Conservation (phyloP, 1,284 basidiomycete species). For the Papiliotrema nemorosa region DNA sequence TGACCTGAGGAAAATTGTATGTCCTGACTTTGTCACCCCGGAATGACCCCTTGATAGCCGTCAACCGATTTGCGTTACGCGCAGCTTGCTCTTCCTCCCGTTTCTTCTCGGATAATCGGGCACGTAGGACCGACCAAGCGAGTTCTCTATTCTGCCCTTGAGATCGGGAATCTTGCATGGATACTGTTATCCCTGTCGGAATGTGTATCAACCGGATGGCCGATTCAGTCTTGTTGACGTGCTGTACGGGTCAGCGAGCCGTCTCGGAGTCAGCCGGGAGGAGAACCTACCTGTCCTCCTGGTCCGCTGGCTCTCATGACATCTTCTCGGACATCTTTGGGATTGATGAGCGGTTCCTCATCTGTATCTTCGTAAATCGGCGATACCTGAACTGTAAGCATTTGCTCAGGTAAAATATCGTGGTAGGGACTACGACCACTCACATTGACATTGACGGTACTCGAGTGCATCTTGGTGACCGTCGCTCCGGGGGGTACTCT, state of each 20-base stretch:
- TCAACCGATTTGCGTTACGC: slow-evolving; percentile 65
- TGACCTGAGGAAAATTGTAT: slow-evolving; percentile 82
- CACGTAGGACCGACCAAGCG: slow-evolving; percentile 80
- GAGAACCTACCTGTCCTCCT: slow-evolving; percentile 74
- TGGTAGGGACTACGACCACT: no score
- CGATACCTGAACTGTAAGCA: slow-evolving; percentile 58
- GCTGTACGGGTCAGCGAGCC: slow-evolving; percentile 53
- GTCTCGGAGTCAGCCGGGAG: not conserved
- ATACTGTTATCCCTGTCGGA: slow-evolving; percentile 90
- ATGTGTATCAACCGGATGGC: slow-evolving; percentile 94
- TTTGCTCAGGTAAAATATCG: no score
- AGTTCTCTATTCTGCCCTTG: slow-evolving; percentile 79
- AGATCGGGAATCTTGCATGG: slow-evolving; percentile 96
- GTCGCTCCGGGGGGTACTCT: slow-evolving; percentile 86
- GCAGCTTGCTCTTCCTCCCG: slow-evolving; percentile 65
- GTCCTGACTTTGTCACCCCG: slow-evolving; percentile 90
- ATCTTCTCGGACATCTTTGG: slow-evolving; percentile 83
- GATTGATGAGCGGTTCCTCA: slow-evolving; percentile 60
- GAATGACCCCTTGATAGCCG: slow-evolving; percentile 73
- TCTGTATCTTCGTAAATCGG: slow-evolving; percentile 64
- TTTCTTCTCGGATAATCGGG: slow-evolving; percentile 75
- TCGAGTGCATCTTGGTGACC: slow-evolving; percentile 84
- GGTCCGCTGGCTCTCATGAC: slow-evolving; percentile 94
- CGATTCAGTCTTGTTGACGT: slow-evolving; percentile 98
- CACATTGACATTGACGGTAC: slow-evolving; percentile 83